phyloP scores from a whole-genome alignment of 345 rosid species.

The Jatropha curcas region DNA sequence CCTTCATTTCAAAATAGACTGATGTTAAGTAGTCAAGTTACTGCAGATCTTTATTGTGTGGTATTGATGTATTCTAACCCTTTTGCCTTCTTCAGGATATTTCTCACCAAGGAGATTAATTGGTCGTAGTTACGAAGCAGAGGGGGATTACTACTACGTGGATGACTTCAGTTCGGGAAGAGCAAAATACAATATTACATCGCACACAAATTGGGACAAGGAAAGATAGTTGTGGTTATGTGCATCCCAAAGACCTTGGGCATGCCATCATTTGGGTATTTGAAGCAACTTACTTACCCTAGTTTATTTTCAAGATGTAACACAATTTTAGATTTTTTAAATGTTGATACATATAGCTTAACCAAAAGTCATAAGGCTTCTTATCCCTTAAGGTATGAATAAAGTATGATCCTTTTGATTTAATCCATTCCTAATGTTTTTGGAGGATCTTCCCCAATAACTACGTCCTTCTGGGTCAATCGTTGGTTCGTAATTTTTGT shows the following conservation, averaged over 20 bases:
- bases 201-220: too few species aligned
- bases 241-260: background rate
- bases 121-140: background rate
- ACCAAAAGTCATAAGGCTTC: background rate
- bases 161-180: background rate
- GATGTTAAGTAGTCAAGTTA: background rate
- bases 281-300: background rate
- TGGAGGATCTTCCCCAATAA: background rate
- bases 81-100: background rate
- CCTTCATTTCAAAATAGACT: background rate
- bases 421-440: background rate
- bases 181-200: too few species aligned
- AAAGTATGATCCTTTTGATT: background rate
- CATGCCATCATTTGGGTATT: background rate
- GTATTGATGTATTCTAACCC: background rate
- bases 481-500: background rate
- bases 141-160: background rate
- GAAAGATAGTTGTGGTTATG: background rate
- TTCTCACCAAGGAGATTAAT: background rate
- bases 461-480: background rate
- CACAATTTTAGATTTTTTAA: background rate
- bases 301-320: background rate
- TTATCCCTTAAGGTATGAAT: background rate
- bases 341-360: background rate
- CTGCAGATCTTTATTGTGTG: background rate